A percentile compares a stretch with the other conserved stretches of the same genome.
Conservation (phyloP, 2,329 filamentous ascomycete species). For the Allantophomopsis cytisporea region DNA sequence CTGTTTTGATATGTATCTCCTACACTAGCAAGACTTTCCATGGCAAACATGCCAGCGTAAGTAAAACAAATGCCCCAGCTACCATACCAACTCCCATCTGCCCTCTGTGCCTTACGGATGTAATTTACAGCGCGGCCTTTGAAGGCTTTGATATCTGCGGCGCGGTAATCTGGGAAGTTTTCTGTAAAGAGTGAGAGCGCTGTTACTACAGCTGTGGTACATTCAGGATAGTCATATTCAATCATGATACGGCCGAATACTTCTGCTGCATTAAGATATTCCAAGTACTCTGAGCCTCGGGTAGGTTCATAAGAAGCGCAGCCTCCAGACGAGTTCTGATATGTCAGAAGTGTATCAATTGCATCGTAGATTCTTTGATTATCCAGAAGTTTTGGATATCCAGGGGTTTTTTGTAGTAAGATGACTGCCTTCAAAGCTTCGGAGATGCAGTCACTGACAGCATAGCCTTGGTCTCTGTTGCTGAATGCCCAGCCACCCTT, state of each 20-base stretch:
- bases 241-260: conserved; percentile 98
- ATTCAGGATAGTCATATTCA: conserved; percentile 96
- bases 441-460: conserved; percentile 86
- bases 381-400: conserved; percentile 61
- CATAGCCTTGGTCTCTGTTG: conserved; percentile 84
- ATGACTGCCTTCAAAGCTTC: conserved; percentile 83
- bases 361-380: conserved; percentile 74
- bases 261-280: conserved; percentile 86
- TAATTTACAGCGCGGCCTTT: conserved; percentile 64
- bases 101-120: conserved; percentile 65
- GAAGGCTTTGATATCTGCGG: conserved; percentile 59
- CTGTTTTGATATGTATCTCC: conserved; percentile 74
- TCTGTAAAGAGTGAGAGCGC: conserved; percentile 71
- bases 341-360: conserved; percentile 78
- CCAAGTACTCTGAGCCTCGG: conserved; percentile 63
- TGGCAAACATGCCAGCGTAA: conserved; percentile 91
- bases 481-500: conserved; percentile 97
- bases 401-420: conserved; percentile 64
- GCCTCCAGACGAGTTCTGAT: conserved; percentile 78
- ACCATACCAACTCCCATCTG: conserved; percentile 93
- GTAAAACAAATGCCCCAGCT: conserved; percentile 98
- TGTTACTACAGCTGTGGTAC: conserved; percentile 88
- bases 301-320: conserved; percentile 84
- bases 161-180: conserved; percentile 69
- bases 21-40: conserved; percentile 70